Base-by-base conservation (phyloP, 2,329 filamentous ascomycete genomes). In the Neofusicoccum cordaticola region DNA sequence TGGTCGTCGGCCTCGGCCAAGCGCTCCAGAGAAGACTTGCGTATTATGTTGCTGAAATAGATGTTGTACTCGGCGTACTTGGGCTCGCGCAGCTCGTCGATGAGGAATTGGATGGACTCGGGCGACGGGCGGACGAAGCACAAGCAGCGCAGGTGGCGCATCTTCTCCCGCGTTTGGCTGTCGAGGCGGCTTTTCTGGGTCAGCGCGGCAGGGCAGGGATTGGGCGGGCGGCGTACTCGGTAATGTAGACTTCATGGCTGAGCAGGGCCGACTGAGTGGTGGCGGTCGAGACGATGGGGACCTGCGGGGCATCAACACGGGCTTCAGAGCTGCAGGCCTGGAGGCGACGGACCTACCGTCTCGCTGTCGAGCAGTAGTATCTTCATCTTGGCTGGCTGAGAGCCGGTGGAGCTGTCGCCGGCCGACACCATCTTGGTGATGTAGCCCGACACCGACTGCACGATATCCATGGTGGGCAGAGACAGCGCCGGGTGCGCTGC, bases 21-120 rank as follows among this genome's bases (percentile, higher is more conserved):
- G 48, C 95, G 87, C 77, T 99, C 95, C 27, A 99, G 83, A 0
- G 94, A 91, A 1, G 95, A 98, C 79, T 99, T 99, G 78, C 96
- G 96, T 73, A 95, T 89, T 66, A 99, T 90, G 76, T 99, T 99
- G 82, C 93, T 98, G 78, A 99, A 97, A 78, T 84, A 97, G 64
- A 99, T 86, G 74, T 96, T 88, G 79, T 99, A 99, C 80, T 99
- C 95, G 69, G 95, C 94, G 72, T 99, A 99, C 75, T 93, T 97
- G 4, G 95, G 96, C 57, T 98, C 94, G 66, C 95, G 87, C 64
- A 99, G 85, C 81, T 99, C 95, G 73, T 99, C 95, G 70, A 99
- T 94, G 62, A 99, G 85, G 67, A 91, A 87, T 74, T 99, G 93
- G 73, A 98, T 93, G 4, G 94, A 96, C 70, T 96, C 92, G 12